Evolutionary conservation across 495 filamentous ascomycete species (phyloP), one percentile per base, ranked within the genome.

Genomic region (Chaetomium cochliodes): DNA sequence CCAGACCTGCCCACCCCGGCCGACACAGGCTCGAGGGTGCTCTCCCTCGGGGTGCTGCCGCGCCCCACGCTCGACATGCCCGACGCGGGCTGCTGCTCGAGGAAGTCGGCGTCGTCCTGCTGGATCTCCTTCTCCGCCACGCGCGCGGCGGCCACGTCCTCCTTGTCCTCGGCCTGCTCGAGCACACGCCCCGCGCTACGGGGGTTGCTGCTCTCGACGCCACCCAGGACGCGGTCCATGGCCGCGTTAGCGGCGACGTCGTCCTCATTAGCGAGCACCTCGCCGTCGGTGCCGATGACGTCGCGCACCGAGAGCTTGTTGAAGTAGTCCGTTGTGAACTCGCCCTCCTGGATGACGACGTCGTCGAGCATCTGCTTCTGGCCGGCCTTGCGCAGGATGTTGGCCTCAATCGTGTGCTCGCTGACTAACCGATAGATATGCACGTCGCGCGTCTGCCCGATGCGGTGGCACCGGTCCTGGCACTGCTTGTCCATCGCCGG

Each of bases 401-500:
- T 99, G 68, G 92, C 94, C 76, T 99, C 96, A 61, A 99, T 98
- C 1, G 96, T 99, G 75, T 96, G 91, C 78, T 99, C 96, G 23
- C 89, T 93, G 30, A 99, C 93, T 47, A 99, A 89, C 8, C 94
- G 90, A 77, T 97, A 99, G 70, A 99, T 97, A 71, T 98, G 93
- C 46, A 99, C 96, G 72, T 99, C 96, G 30, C 96, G 87, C 0
- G 96, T 98, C 76, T 99, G 96, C 3, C 96, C 96, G 70, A 99
- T 99, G 58, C 96, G 92, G 75, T 99, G 96, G 67, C 91, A 93
- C 67, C 96, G 89, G 73, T 99, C 96, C 77, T 98, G 96, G 73
- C 96, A 99, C 75, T 99, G 96, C 72, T 97, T 97, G 76, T 99
- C 96, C 96, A 99, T 99, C 13, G 96, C 96, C 0, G 96, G 96